These are phyloP conservation scores for Hermanozyma aechmeae DNA, from an alignment of 805 yeast genomes.

Conservation along the genomic window DNA sequence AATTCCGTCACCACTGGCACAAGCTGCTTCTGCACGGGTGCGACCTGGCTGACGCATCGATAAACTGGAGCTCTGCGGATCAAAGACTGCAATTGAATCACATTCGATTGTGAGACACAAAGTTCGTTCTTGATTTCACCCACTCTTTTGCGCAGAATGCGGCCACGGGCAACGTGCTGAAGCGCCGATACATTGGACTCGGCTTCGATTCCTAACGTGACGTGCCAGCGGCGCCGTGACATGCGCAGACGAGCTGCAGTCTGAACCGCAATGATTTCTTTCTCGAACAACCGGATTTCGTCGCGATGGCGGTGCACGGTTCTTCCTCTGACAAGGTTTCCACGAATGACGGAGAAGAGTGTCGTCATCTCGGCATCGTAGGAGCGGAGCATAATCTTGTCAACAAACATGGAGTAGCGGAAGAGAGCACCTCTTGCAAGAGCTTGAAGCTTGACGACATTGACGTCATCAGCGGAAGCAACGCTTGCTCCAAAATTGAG, in stretches of 20 bases:
- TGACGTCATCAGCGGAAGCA: constrained; percentile 1
- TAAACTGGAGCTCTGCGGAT: neutral
- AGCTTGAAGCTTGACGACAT: constrained; percentile 53
- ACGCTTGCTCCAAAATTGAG: too few species aligned
- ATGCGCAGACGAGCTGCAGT: constrained; percentile 29
- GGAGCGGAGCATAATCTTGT: constrained; percentile 50
- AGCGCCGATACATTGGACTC: neutral
- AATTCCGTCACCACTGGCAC: neutral
- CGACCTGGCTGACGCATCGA: neutral
- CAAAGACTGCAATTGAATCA: neutral
- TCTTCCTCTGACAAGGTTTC: constrained; percentile 25
- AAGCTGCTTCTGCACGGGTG: neutral
- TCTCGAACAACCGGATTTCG: constrained; percentile 18
- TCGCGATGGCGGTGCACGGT: constrained; percentile 26
- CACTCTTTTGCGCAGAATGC: neutral
- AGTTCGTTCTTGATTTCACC: neutral
- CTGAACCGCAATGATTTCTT: constrained; percentile 30
- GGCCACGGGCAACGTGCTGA: neutral
- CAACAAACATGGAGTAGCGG: constrained; percentile 56
- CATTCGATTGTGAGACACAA: neutral
- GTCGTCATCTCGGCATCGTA: constrained; percentile 40
- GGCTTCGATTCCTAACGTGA: too few species aligned
- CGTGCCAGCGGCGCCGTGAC: too few species aligned
- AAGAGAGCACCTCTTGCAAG: constrained; percentile 59
- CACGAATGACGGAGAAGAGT: constrained; percentile 46